phyloP scores from a whole-genome alignment of 148 eudicot species.

The Salicornia ramosissima region DNA sequence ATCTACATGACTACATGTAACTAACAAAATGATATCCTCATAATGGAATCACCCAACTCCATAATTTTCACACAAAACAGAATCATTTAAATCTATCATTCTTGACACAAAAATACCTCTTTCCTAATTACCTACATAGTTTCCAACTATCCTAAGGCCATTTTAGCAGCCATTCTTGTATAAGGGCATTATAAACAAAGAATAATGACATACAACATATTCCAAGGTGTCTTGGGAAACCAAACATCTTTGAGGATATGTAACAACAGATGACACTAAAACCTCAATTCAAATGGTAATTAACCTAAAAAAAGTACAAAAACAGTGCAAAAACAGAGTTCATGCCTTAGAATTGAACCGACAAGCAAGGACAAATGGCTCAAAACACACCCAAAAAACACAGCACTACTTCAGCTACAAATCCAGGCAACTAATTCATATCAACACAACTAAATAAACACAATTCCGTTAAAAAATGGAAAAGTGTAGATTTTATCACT shows the following conservation, averaged over 20 bases:
- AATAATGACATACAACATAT: background rate
- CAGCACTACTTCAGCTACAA: background rate
- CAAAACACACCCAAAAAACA: background rate
- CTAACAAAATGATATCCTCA: background rate
- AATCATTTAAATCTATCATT: background rate
- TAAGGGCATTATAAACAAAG: background rate
- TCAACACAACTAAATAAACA: conserved; percentile 1
- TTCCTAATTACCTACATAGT: background rate
- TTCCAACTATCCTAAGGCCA: background rate
- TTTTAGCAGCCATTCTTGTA: background rate
- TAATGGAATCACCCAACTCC: background rate
- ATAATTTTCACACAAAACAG: too few species aligned
- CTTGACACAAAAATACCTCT: background rate
- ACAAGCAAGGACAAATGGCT: background rate
- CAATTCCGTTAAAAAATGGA: conserved; percentile 3
- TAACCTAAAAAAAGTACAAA: background rate
- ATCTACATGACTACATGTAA: conserved; percentile 4
- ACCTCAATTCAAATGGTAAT: background rate
- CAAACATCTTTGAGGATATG: background rate
- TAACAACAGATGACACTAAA: background rate
- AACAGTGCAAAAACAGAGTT: background rate
- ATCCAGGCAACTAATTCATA: background rate
- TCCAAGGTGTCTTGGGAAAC: background rate
- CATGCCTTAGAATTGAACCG: background rate
- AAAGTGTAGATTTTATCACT: conserved; percentile 9